phyloP scores from a whole-genome alignment of 495 filamentous ascomycete genomes.

The Wilcoxina mikolae region DNA sequence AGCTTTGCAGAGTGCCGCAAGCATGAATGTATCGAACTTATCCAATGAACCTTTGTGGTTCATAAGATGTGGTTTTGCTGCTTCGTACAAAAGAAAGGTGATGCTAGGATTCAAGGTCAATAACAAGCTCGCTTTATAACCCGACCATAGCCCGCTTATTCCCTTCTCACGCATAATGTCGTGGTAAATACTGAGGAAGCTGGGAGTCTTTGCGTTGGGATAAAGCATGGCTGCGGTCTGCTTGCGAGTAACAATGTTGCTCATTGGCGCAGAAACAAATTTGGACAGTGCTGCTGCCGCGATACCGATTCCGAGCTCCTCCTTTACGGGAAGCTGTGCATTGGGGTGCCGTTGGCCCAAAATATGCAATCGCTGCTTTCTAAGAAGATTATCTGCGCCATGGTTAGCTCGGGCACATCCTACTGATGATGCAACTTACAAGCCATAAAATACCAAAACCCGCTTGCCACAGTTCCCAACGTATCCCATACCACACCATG shows the following conservation, averaged over 20 bases:
- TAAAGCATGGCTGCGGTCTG: conserved; percentile 49
- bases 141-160: conserved; percentile 70
- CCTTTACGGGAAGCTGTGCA: conserved; percentile 44
- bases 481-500: conserved; percentile 59
- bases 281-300: conserved; percentile 64
- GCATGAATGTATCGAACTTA: conserved; percentile 43
- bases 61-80: conserved; percentile 46
- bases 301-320: conserved; percentile 66
- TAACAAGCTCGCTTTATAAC: conserved; percentile 67
- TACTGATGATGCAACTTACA: conserved; percentile 14
- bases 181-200: conserved; percentile 44
- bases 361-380: conserved; percentile 41
- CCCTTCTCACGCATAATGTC: conserved; percentile 59
- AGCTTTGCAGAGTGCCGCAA: conserved; percentile 71
- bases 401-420: background rate
- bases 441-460: conserved; percentile 27
- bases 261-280: conserved; percentile 63
- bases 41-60: conserved; percentile 37
- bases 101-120: conserved; percentile 75
- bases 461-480: conserved; percentile 43
- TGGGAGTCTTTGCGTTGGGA: conserved; percentile 22
- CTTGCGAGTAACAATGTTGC: conserved; percentile 69
- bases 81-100: conserved; percentile 70
- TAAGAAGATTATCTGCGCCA: conserved; percentile 50
- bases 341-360: conserved; percentile 29